A percentile compares a stretch with the other conserved stretches of the same genome.
phyloP scores from a whole-genome alignment of 106 monocot genomes.

The Phalaenopsis aphrodite region DNA sequence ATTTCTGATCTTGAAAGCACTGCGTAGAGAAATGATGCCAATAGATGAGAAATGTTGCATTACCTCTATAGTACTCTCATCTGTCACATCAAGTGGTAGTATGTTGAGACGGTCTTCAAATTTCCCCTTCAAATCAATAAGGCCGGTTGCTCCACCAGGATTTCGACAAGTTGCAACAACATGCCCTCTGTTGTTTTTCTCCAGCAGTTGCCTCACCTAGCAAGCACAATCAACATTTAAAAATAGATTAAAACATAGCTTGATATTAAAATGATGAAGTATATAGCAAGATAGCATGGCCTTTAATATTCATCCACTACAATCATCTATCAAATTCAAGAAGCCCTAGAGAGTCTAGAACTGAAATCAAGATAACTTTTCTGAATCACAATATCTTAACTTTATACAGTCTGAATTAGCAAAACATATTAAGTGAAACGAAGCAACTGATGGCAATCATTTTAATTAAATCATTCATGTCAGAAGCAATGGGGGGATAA shows the following conservation, averaged over 20 bases:
- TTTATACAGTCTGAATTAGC: no score
- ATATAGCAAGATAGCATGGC: background rate
- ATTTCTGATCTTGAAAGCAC: background rate
- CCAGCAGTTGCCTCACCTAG: conserved; percentile 75
- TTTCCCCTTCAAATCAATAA: conserved; percentile 54
- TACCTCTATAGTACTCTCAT: conserved; percentile 91
- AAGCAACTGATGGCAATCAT: no score
- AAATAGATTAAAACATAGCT: background rate
- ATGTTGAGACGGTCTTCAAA: conserved; percentile 47
- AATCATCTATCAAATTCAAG: no score
- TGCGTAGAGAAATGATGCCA: background rate
- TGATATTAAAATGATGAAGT: background rate
- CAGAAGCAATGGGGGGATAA: no score
- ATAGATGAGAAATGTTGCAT: conserved; percentile 3
- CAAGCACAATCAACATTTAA: background rate
- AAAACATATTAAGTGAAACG: no score
- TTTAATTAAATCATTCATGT: no score
- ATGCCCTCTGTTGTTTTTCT: conserved; percentile 38
- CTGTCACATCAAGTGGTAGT: conserved; percentile 59
- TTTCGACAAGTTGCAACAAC: conserved; percentile 86
- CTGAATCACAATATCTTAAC: no score
- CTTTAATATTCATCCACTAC: no score
- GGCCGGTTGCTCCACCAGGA: conserved; percentile 43
- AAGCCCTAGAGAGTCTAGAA: no score
- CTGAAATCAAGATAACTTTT: no score